A percentile compares a stretch with the other conserved stretches of the same genome.
These are phyloP conservation scores for Heteromeles arbutifolia DNA, from an alignment of 306 rosid genomes.

Conservation along the genomic window DNA sequence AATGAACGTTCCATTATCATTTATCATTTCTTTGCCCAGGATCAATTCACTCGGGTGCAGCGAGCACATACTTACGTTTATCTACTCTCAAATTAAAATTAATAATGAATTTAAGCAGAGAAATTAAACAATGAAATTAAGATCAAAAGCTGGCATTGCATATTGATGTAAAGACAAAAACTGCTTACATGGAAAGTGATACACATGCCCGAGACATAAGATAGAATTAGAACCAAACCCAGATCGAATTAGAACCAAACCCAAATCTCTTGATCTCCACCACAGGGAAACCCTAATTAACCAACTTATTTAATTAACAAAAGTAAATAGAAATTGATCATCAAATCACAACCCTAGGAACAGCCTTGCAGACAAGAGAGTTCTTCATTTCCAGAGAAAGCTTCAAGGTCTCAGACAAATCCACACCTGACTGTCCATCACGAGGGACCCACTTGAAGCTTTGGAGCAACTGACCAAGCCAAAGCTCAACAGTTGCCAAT, in stretches of 20 bases:
- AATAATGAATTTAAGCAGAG: neutral
- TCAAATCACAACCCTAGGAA: constrained; percentile 38
- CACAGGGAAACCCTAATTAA: too few relatives aligned
- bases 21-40: neutral
- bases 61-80: too few relatives aligned
- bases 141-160: neutral
- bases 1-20: neutral
- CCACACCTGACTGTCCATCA: constrained; percentile 23
- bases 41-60: neutral
- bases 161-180: neutral
- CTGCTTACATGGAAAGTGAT: neutral
- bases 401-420: constrained; percentile 50
- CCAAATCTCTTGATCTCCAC: neutral
- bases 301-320: too few relatives aligned
- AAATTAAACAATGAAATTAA: neutral
- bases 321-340: neutral
- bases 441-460: constrained; percentile 40
- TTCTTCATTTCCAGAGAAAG: constrained; percentile 78
- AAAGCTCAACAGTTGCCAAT: constrained; percentile 60
- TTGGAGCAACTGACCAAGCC: constrained; percentile 67
- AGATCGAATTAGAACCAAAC: too few relatives aligned
- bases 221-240: neutral
- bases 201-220: neutral
- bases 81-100: too few relatives aligned
- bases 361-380: constrained; percentile 52